Conservation (phyloP, 1,284 basidiomycete species). For the Trametes hirsuta region DNA sequence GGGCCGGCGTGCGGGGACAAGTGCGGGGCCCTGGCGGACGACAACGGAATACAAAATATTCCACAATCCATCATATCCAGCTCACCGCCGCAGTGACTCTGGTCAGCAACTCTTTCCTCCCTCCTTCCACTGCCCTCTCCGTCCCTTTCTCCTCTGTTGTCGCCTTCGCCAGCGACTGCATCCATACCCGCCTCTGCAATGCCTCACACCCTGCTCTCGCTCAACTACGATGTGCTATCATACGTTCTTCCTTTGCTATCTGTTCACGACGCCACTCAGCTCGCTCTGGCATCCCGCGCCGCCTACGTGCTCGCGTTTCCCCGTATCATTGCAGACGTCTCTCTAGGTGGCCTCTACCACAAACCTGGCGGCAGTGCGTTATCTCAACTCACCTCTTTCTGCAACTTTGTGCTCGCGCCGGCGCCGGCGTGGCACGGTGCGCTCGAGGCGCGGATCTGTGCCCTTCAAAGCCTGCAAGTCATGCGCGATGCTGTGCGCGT, state of each 20-base stretch:
- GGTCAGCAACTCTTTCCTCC: conserved; percentile 9
- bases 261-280: conserved; percentile 18
- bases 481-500: conserved; percentile 26
- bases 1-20: background rate
- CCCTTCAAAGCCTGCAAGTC: conserved; percentile 18
- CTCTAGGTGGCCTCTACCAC: conserved; percentile 25
- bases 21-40: conserved; percentile 12
- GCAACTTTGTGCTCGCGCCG: conserved; percentile 20
- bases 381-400: conserved; percentile 25
- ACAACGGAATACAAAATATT: conserved; percentile 12
- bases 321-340: conserved; percentile 21
- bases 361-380: conserved; percentile 21
- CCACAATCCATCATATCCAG: conserved; percentile 8
- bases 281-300: conserved; percentile 20
- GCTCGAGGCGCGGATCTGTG: conserved; percentile 13
- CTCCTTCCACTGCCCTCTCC: background rate
- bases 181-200: background rate
- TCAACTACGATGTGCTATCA: conserved; percentile 27
- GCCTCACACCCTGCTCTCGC: conserved; percentile 19
- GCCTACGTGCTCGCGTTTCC: conserved; percentile 22
- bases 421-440: conserved; percentile 23
- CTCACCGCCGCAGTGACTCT: conserved; percentile 3
- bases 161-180: background rate
- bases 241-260: conserved; percentile 20
- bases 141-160: background rate